These are phyloP conservation scores for Hypoxylon rickii DNA, from an alignment of 495 filamentous ascomycete species.

Conservation along the genomic window DNA sequence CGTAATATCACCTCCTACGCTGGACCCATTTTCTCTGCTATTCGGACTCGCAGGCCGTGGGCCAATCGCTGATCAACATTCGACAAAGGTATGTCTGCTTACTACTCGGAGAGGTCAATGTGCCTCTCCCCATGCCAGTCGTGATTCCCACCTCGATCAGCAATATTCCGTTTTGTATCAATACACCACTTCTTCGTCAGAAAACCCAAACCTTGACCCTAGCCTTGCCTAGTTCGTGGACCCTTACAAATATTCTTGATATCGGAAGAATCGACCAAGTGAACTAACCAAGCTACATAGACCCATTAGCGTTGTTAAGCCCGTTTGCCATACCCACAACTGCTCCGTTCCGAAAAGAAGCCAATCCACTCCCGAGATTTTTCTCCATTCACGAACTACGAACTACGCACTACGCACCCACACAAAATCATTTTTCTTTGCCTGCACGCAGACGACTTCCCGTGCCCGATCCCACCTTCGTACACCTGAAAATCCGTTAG, in stretches of 20 bases:
- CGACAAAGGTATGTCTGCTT: slow-evolving; percentile 20
- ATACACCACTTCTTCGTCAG: no score
- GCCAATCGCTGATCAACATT: no score
- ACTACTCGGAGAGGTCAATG: no score
- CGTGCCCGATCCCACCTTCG: background rate
- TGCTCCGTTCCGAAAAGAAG: slow-evolving; percentile 5
- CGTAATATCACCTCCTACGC: no score
- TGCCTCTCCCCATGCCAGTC: background rate
- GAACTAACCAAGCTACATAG: slow-evolving; percentile 13
- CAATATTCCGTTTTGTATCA: background rate
- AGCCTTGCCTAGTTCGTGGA: no score
- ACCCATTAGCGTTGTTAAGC: slow-evolving; percentile 17
- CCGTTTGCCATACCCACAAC: slow-evolving; percentile 23
- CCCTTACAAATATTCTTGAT: no score
- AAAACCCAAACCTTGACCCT: no score
- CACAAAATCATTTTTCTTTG: slow-evolving; percentile 7
- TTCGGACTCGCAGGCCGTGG: no score
- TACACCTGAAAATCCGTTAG: background rate
- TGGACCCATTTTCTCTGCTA: no score
- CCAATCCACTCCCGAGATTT: slow-evolving; percentile 19
- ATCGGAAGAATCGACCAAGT: no score
- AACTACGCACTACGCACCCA: background rate
- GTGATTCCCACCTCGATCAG: background rate
- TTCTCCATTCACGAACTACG: slow-evolving; percentile 7
- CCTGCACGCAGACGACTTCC: slow-evolving; percentile 2